Evolutionary conservation across 768 basidiomycete genomes (phyloP), one percentile per base, ranked within the genome.

Genomic region (Favolaschia claudopus): DNA sequence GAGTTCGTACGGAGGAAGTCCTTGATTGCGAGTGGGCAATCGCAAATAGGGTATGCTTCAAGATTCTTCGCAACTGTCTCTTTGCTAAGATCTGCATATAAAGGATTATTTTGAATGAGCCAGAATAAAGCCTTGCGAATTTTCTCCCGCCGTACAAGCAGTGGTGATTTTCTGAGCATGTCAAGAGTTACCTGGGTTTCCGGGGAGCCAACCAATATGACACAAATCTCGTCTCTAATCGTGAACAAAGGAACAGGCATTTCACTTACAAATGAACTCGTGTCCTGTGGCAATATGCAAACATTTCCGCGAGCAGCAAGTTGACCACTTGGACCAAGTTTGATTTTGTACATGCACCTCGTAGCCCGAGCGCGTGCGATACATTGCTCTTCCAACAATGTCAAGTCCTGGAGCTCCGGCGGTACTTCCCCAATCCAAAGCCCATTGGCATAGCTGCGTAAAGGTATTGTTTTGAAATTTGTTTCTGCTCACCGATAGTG

Each of bases 381-480:
- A 34, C 62, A 63, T 37, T 61, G 51, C 43, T 63, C 62, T 44
- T 63, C 60, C 10, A 63, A n/a, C 24, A 63, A 63, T 7, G 62
- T 54, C n/a, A 63, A 34, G 14, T 42, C 56, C 27, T 24, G 12
- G 20, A 65, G 42, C 27, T 60, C 40, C 19, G 20, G 34, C 3
- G 63, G 63, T 13, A 58, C 9, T 4, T 28, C 13, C 12, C 63
- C 63, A 20, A 49, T 57, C 63, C 63, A 65, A 7, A 63, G 32
- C 25, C 62, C 62, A 37, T 65, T 63, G 19, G 62, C 63, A 62
- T 63, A 63, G 44, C 51, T 55, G 19, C 53, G 51, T 9, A 62
- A 22, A 45, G 62, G 62, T 13, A 54, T 39, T 14, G 8, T 20
- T 20, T 46, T 46, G 44, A 46, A 46, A n/a, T n/a, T n/a, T n/a